These are phyloP conservation scores for Podospora anserina DNA, from an alignment of 495 filamentous ascomycete species.

Conservation along the genomic window DNA sequence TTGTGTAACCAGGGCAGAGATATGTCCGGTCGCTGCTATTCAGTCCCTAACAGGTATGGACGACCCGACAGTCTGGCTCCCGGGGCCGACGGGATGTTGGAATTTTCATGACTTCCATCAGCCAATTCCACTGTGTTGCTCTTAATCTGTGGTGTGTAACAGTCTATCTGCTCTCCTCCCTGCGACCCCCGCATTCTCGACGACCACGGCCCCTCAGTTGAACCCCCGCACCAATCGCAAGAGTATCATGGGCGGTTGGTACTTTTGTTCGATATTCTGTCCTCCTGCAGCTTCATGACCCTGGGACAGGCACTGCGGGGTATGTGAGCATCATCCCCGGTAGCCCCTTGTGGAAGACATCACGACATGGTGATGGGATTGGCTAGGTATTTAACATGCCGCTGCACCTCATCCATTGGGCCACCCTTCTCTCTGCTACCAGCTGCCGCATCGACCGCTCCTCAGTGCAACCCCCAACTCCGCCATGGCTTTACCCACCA, in stretches of 20 bases:
- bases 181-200: neutral
- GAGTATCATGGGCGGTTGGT: too few relatives aligned
- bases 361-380: neutral
- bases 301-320: neutral
- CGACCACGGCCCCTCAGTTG: neutral
- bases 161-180: neutral
- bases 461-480: neutral
- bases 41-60: neutral
- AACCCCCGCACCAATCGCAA: neutral
- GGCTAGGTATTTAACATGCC: neutral
- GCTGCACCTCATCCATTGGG: neutral
- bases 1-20: too few relatives aligned
- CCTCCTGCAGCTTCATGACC: neutral
- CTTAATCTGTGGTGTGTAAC: neutral
- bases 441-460: neutral
- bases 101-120: neutral
- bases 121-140: too few relatives aligned
- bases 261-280: neutral
- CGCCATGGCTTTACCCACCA: conserved; percentile 21
- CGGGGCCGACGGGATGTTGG: neutral
- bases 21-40: too few relatives aligned
- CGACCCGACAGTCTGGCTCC: neutral
- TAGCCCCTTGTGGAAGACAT: neutral
- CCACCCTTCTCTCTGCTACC: neutral
- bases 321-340: neutral